Conservation (phyloP, 495 filamentous ascomycete species). For the Viridothelium virens region DNA sequence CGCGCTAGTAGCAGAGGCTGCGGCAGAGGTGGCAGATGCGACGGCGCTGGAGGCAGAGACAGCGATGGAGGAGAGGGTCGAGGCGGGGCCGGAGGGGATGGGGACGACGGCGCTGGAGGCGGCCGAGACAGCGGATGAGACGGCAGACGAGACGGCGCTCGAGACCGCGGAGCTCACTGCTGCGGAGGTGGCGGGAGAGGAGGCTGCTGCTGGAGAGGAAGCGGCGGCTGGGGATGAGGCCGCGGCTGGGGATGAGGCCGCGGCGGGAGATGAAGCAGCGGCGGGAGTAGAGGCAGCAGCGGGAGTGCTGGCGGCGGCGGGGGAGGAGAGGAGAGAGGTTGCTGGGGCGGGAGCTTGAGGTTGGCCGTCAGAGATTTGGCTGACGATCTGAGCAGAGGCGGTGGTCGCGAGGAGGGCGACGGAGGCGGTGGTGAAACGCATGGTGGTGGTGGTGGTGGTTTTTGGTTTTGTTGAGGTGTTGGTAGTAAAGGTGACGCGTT, state of each 20-base stretch:
- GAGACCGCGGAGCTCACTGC: too few species aligned
- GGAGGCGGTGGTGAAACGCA: background rate
- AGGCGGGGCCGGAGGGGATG: slow-evolving; percentile 1
- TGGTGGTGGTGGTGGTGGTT: background rate
- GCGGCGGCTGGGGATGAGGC: background rate
- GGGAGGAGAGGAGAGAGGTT: background rate
- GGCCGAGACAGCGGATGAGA: background rate
- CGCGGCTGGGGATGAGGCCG: background rate
- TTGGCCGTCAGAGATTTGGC: slow-evolving; percentile 10
- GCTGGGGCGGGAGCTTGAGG: slow-evolving; percentile 6
- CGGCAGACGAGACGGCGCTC: background rate
- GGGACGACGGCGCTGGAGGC: slow-evolving; percentile 1
- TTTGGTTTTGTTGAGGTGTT: background rate
- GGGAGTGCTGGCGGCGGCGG: background rate
- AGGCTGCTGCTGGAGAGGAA: background rate
- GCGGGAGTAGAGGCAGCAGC: background rate
- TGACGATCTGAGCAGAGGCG: background rate
- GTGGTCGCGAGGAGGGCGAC: slow-evolving; percentile 9
- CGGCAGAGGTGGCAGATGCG: background rate
- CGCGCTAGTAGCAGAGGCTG: background rate
- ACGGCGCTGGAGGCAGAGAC: slow-evolving; percentile 2
- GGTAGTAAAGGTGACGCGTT: background rate
- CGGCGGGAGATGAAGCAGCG: background rate
- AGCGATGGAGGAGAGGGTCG: background rate
- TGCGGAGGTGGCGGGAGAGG: background rate